Percentiles rank a stretch among this genome's conserved stretches.
These are phyloP conservation scores for Hanseniaspora hatyaiensis DNA, from an alignment of 805 yeast species.

Conservation along the genomic window DNA sequence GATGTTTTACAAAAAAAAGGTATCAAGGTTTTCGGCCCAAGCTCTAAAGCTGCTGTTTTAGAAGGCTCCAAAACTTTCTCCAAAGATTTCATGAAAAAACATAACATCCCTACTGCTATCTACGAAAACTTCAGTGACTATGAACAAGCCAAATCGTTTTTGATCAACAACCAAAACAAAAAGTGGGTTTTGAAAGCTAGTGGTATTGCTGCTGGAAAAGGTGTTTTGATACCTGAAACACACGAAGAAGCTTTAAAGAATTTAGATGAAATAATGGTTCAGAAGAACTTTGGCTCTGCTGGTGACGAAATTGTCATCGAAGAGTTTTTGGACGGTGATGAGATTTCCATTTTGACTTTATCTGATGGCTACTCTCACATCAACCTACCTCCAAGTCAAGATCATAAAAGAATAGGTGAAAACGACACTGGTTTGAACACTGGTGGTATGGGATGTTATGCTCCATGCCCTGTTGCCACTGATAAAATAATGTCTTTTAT, in stretches of 20 bases:
- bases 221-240: conserved; percentile 81
- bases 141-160: conserved; percentile 62
- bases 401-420: conserved; percentile 89
- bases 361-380: conserved; percentile 86
- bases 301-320: conserved; percentile 93
- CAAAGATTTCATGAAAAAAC: conserved; percentile 84
- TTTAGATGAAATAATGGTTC: conserved; percentile 78
- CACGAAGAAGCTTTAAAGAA: conserved; percentile 79
- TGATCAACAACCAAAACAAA: conserved; percentile 46
- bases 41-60: conserved; percentile 76
- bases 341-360: conserved; percentile 80
- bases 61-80: conserved; percentile 95
- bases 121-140: conserved; percentile 71
- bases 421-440: conserved; percentile 92
- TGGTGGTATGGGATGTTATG: conserved; percentile 99
- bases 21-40: conserved; percentile 95
- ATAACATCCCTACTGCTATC: conserved; percentile 87
- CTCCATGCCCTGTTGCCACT: conserved; percentile 95
- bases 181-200: conserved; percentile 90
- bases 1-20: conserved; percentile 66
- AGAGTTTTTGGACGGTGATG: conserved; percentile 94
- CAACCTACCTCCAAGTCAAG: conserved; percentile 95
- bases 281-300: conserved; percentile 78
- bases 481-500: conserved; percentile 58
- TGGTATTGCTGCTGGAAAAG: conserved; percentile 98